These are phyloP conservation scores for Carex myosuroides DNA, from an alignment of 176 grass and related monocot species.

Conservation along the genomic window DNA sequence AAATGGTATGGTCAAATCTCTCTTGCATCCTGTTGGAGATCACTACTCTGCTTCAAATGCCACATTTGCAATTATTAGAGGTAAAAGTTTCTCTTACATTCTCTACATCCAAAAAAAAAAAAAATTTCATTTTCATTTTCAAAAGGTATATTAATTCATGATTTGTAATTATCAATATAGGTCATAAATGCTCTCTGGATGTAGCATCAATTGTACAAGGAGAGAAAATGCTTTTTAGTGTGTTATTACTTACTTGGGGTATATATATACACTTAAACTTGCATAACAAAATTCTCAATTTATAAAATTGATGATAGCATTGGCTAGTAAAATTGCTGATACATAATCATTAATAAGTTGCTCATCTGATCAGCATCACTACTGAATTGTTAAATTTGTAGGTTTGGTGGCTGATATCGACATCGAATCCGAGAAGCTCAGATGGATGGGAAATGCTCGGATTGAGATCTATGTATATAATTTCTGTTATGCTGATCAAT, in stretches of 20 bases:
- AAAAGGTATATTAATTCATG: not conserved
- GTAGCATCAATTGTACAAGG: slow-evolving; percentile 63
- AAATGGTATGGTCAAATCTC: slow-evolving; percentile 92
- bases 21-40: slow-evolving; percentile 47
- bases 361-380: not conserved
- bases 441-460: slow-evolving; percentile 87
- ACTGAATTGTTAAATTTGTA: slow-evolving; percentile 13
- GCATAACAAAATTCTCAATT: not conserved
- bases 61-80: slow-evolving; percentile 72
- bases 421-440: slow-evolving; percentile 73
- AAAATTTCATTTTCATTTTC: not conserved
- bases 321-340: not conserved
- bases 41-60: slow-evolving; percentile 53
- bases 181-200: slow-evolving; percentile 58
- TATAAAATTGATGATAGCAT: not conserved
- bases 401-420: slow-evolving; percentile 89
- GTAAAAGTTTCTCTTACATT: slow-evolving; percentile 14
- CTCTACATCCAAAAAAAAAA: not conserved
- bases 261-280: slow-evolving; percentile 36
- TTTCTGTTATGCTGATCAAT: not conserved
- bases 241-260: slow-evolving; percentile 82
- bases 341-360: not conserved
- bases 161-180: slow-evolving; percentile 21
- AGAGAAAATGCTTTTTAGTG: slow-evolving; percentile 53
- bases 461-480: slow-evolving; percentile 68